Evolutionary conservation across 306 rosid genomes (phyloP), one percentile per base, ranked within the genome.

Genomic region (Acacia crassicarpa): DNA sequence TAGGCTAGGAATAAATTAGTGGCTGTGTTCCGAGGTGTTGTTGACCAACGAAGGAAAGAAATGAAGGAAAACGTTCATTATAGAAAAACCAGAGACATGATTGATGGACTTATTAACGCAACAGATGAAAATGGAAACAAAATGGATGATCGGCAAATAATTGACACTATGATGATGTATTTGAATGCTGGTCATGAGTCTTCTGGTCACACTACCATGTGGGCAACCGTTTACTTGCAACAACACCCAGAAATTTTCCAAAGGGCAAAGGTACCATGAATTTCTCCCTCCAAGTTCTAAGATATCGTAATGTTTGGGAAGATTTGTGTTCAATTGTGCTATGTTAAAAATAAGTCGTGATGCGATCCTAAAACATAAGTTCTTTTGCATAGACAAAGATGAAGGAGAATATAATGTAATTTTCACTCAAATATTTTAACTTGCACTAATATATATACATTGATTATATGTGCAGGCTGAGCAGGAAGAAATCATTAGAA

Each of bases 141-240:
- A 59, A 74, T 94, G 48, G 81, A 45, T 12, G 91, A 94, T 59
- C 93, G 87, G 38, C 97, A 92, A 17, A 87, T 94, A 38, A 92
- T 92, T 74, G 98, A 94, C 78, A 74, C 90, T 30, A 75, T 94
- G 85, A 4, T 92, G 33, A 94, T 94, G 98, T 94, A 94, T 54
- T 87, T 94, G 85, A 94, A 94, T 79, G 98, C 94, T 2, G 97
- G 97, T 45, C 98, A 94, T 84, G 98, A 94, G 67, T 94, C 98
- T 83, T 94, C 97, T 1, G 98, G 91, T 1, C 98, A 94, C 67
- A 89, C 72, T 22, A 90, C 92, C 22, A 94, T 91, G 94, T 94
- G 98, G 98, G 84, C 97, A 0, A 67, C 87, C 43, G 49, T 81
- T 80, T 89, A 74, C 63, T 79, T 94, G 0, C 86, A 89, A 66